Percentiles rank a stretch among this genome's conserved stretches.
These are phyloP conservation scores for Nicotiana otophora DNA, from an alignment of 257 asterid species.

Conservation along the genomic window DNA sequence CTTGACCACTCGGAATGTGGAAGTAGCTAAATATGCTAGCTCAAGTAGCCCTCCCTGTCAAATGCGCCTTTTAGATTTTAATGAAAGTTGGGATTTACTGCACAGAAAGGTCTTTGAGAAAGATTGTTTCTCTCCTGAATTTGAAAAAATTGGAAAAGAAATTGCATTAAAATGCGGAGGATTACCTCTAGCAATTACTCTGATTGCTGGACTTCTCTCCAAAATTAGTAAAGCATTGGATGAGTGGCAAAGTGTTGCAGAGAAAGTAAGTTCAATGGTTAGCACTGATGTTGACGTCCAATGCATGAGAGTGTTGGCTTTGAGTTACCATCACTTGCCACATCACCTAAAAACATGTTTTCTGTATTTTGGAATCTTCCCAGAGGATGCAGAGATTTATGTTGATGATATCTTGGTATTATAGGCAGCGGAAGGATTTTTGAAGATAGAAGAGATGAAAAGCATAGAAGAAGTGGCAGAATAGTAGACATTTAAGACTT, in stretches of 20 bases:
- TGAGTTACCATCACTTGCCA: slow-evolving; percentile 16
- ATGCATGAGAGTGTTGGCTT: not conserved
- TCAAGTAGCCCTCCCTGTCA: not conserved
- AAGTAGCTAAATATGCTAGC: not conserved
- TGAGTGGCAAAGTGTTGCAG: not conserved
- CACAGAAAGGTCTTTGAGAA: not conserved
- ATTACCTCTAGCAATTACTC: not conserved
- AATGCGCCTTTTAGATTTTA: not conserved
- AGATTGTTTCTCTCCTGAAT: not conserved
- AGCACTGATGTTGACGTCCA: not conserved
- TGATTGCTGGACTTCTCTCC: slow-evolving; percentile 3
- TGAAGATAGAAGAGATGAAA: not conserved
- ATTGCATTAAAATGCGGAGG: slow-evolving; percentile 13
- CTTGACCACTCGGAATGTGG: slow-evolving; percentile 6
- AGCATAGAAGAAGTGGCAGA: not conserved
- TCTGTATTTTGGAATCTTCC: not conserved
- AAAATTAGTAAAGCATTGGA: not conserved
- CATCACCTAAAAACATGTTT: slow-evolving; percentile 11
- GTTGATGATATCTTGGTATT: not conserved
- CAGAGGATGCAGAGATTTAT: not conserved
- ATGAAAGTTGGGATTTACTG: slow-evolving; percentile 13
- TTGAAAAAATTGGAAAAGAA: not conserved
- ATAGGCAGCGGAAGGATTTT: slow-evolving; percentile 17
- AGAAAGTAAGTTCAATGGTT: not conserved
- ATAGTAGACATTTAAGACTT: no score